A percentile compares a stretch with the other conserved stretches of the same genome.
Conservation (phyloP, 352 stramenopile species). For the Phytopythium vexans region DNA sequence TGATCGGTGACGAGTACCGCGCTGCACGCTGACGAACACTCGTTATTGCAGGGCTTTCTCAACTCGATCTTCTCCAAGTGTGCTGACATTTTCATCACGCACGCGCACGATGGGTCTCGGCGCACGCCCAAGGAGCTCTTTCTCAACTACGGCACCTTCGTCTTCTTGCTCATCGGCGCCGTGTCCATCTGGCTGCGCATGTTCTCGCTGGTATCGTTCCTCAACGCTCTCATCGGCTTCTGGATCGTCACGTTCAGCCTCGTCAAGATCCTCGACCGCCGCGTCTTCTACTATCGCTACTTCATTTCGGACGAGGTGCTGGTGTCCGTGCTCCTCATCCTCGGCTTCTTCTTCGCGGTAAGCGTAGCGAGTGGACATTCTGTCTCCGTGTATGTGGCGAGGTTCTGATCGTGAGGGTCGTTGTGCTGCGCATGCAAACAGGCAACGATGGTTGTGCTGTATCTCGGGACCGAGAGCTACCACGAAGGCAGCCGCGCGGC, state of each 20-base stretch:
- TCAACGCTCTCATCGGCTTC: constrained; percentile 67
- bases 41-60: constrained; percentile 56
- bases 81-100: constrained; percentile 68
- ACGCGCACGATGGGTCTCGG: constrained; percentile 55
- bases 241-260: constrained; percentile 62
- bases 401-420: not conserved
- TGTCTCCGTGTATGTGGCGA: not conserved
- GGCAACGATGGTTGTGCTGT: constrained; percentile 80
- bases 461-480: constrained; percentile 82
- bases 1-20: no score
- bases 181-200: constrained; percentile 86
- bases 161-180: constrained; percentile 80
- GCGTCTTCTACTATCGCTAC: constrained; percentile 87
- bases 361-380: not conserved
- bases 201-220: constrained; percentile 78
- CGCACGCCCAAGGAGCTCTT: constrained; percentile 81
- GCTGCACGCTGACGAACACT: no score
- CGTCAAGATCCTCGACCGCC: constrained; percentile 80
- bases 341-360: constrained; percentile 84
- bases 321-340: constrained; percentile 71
- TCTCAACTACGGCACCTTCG: constrained; percentile 86
- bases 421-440: constrained; percentile 14
- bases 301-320: constrained; percentile 88
- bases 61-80: constrained; percentile 81
- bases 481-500: constrained; percentile 82